Percentiles rank a stretch among this genome's conserved stretches.
phyloP scores from a whole-genome alignment of 257 asterid species.

The Cordia subcordata region DNA sequence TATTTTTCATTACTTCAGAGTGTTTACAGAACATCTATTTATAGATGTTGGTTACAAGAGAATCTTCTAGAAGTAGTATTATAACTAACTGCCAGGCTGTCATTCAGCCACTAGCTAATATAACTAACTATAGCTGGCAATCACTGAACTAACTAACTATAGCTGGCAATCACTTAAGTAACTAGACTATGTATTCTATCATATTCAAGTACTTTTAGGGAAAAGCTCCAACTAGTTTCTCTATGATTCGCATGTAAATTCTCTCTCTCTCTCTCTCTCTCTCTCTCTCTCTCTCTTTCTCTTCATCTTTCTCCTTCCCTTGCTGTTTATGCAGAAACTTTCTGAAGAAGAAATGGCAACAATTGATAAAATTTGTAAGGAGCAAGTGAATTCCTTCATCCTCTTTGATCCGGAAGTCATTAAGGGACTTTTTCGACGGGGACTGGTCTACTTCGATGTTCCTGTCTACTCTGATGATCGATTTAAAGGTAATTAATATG shows the following conservation, averaged over 20 bases:
- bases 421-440: slow-evolving; percentile 82
- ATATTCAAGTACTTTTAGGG: background rate
- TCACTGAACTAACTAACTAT: no score
- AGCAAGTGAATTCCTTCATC: slow-evolving; percentile 88
- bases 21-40: no score
- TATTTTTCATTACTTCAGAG: no score
- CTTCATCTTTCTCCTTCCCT: no score
- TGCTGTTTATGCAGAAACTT: slow-evolving; percentile 57
- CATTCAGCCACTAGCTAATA: no score
- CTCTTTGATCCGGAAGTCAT: slow-evolving; percentile 85
- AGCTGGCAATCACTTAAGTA: no score
- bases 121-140: no score
- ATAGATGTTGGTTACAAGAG: no score
- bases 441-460: slow-evolving; percentile 89
- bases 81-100: no score
- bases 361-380: slow-evolving; percentile 95
- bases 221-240: background rate
- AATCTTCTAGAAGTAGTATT: no score
- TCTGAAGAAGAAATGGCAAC: slow-evolving; percentile 98
- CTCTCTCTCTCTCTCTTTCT: background rate
- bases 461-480: slow-evolving; percentile 98
- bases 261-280: background rate
- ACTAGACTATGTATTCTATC: no score
- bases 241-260: background rate
- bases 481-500: slow-evolving; percentile 63